These are phyloP conservation scores for Debaryomycetaceae sp. DNA, from an alignment of 1,139 yeast genomes.

Conservation along the genomic window DNA sequence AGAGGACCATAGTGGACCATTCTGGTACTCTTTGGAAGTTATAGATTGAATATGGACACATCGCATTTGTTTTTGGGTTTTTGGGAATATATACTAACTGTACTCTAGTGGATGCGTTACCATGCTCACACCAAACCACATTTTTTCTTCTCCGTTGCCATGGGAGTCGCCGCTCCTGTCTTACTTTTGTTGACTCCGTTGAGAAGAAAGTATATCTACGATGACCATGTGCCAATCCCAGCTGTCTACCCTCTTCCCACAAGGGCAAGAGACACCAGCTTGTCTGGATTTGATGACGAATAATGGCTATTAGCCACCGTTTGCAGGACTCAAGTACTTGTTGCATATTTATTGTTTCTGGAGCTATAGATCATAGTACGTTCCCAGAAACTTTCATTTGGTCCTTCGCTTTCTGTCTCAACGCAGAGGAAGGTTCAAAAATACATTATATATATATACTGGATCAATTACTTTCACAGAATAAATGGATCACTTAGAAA, in stretches of 20 bases:
- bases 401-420: too few relatives aligned
- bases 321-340: background rate
- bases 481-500: background rate
- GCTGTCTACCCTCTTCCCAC: constrained; percentile 64
- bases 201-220: constrained; percentile 66
- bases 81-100: constrained; percentile 3
- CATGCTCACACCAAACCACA: constrained; percentile 81
- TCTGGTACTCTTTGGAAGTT: too few relatives aligned
- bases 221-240: constrained; percentile 70
- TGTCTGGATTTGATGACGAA: constrained; percentile 58
- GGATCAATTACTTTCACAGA: background rate
- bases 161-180: constrained; percentile 69
- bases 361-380: too few relatives aligned
- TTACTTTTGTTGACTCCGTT: constrained; percentile 63
- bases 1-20: too few relatives aligned
- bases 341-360: background rate
- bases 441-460: too few relatives aligned
- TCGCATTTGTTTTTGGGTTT: too few relatives aligned
- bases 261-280: constrained; percentile 48
- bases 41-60: too few relatives aligned
- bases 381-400: too few relatives aligned
- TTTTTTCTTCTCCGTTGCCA: constrained; percentile 63
- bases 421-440: too few relatives aligned
- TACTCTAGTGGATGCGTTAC: constrained; percentile 67
- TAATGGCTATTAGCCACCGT: background rate